Percentiles rank a stretch among this genome's conserved stretches.
Conservation (phyloP, 1,139 yeast genomes). For the Insectozyma bohioensis region DNA sequence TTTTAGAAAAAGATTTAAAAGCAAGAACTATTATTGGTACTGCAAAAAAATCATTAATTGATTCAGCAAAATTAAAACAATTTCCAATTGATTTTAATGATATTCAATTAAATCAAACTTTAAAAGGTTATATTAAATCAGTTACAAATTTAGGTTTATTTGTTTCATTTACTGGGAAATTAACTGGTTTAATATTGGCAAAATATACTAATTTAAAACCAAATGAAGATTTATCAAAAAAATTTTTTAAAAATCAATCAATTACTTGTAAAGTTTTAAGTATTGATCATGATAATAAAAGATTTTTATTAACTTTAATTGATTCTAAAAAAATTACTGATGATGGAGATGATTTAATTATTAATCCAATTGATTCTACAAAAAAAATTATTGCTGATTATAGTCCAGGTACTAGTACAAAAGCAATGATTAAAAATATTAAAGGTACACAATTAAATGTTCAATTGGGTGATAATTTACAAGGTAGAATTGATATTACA, state of each 20-base stretch:
- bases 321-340: conserved; percentile 25
- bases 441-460: conserved; percentile 78
- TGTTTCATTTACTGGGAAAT: conserved; percentile 75
- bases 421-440: conserved; percentile 60
- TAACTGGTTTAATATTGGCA: conserved; percentile 83
- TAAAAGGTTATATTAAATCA: conserved; percentile 76
- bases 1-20: conserved; percentile 66
- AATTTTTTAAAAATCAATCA: conserved; percentile 65
- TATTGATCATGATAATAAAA: conserved; percentile 62
- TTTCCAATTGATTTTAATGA: conserved; percentile 65
- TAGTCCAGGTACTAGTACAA: conserved; percentile 59
- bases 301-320: conserved; percentile 66
- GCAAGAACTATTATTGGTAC: conserved; percentile 62
- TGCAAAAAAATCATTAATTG: conserved; percentile 65
- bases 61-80: conserved; percentile 53
- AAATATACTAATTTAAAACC: conserved; percentile 60
- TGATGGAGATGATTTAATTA: conserved; percentile 21
- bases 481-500: conserved; percentile 78
- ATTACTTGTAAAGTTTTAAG: conserved; percentile 64
- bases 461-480: conserved; percentile 72
- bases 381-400: conserved; percentile 52
- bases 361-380: conserved; percentile 62
- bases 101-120: conserved; percentile 43
- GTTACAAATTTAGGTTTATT: conserved; percentile 79
- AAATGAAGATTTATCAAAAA: conserved; percentile 54